A percentile compares a stretch with the other conserved stretches of the same genome.
Evolutionary conservation across 495 filamentous ascomycete genomes (phyloP).

Genomic region (Penicillium desertorum): DNA sequence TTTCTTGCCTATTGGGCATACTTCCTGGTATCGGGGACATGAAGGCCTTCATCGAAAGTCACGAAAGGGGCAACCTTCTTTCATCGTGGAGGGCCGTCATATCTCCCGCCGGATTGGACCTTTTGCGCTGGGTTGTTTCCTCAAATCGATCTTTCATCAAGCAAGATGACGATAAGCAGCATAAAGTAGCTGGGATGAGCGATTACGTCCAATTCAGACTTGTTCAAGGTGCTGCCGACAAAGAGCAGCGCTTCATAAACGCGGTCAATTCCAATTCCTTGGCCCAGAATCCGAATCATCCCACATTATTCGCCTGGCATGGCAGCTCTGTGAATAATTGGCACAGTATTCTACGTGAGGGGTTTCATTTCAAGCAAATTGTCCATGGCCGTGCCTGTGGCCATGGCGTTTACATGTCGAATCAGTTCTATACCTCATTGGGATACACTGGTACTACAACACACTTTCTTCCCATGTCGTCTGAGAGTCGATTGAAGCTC

Average conservation of each 20-base stretch:
- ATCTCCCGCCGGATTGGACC: conserved; percentile 62
- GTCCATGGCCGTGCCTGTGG: conserved; percentile 70
- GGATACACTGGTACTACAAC: conserved; percentile 45
- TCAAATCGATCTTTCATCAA: conserved; percentile 88
- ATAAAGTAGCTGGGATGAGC: conserved; percentile 64
- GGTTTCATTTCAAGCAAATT: conserved; percentile 67
- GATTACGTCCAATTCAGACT: conserved; percentile 82
- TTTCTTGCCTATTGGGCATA: conserved; percentile 62
- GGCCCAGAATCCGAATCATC: conserved; percentile 43
- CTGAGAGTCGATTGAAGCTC: conserved; percentile 61
- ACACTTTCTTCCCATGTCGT: conserved; percentile 50
- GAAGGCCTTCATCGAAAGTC: conserved; percentile 54
- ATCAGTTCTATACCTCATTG: conserved; percentile 54
- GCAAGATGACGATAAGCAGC: conserved; percentile 55
- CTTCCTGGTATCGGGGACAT: conserved; percentile 68
- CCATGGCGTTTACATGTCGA: conserved; percentile 79
- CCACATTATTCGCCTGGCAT: conserved; percentile 82
- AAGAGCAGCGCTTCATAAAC: conserved; percentile 75
- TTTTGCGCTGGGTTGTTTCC: conserved; percentile 87
- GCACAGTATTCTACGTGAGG: conserved; percentile 86
- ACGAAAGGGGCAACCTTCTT: conserved; percentile 42
- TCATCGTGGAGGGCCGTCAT: conserved; percentile 61
- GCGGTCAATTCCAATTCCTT: conserved; percentile 53
- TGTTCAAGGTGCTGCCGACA: conserved; percentile 86
- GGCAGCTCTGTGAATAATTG: conserved; percentile 77